Percentiles rank a stretch among this genome's conserved stretches.
These are phyloP conservation scores for Cladophialophora immunda DNA, from an alignment of 2,329 filamentous ascomycete species.

Conservation along the genomic window DNA sequence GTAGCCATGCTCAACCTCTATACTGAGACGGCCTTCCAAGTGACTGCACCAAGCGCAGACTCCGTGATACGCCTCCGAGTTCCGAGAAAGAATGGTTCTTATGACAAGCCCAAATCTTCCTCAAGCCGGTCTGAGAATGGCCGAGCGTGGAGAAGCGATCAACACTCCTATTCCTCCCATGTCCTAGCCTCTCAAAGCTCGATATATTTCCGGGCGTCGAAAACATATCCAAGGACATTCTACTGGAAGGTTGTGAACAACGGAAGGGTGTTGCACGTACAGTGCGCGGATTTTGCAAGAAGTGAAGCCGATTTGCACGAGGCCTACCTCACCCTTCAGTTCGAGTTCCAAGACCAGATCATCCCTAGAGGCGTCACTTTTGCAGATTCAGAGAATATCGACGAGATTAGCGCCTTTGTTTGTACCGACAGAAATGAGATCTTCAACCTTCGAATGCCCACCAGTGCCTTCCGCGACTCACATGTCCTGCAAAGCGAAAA, in stretches of 20 bases:
- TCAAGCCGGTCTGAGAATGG: slow-evolving; percentile 21
- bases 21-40: slow-evolving; percentile 39
- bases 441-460: slow-evolving; percentile 82
- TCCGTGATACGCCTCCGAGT: slow-evolving; percentile 32
- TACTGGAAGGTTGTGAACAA: slow-evolving; percentile 90
- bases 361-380: slow-evolving; percentile 81
- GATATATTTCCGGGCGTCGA: slow-evolving; percentile 82
- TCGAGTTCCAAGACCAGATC: slow-evolving; percentile 78
- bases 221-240: slow-evolving; percentile 81
- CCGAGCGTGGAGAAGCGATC: slow-evolving; percentile 44
- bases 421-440: slow-evolving; percentile 81
- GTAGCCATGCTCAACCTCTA: slow-evolving; percentile 41
- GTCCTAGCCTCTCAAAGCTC: slow-evolving; percentile 81
- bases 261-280: slow-evolving; percentile 80
- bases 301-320: slow-evolving; percentile 69
- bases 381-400: slow-evolving; percentile 78
- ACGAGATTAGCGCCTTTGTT: slow-evolving; percentile 80
- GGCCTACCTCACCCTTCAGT: slow-evolving; percentile 76
- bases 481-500: slow-evolving; percentile 73
- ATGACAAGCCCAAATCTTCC: slow-evolving; percentile 35
- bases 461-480: slow-evolving; percentile 78
- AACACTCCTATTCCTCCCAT: slow-evolving; percentile 75
- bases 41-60: slow-evolving; percentile 33
- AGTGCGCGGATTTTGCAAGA: slow-evolving; percentile 81
- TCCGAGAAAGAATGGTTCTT: slow-evolving; percentile 37